These are phyloP conservation scores for Rhizopus sp. DNA, from an alignment of 371 early-diverging fungal genomes.

Conservation along the genomic window DNA sequence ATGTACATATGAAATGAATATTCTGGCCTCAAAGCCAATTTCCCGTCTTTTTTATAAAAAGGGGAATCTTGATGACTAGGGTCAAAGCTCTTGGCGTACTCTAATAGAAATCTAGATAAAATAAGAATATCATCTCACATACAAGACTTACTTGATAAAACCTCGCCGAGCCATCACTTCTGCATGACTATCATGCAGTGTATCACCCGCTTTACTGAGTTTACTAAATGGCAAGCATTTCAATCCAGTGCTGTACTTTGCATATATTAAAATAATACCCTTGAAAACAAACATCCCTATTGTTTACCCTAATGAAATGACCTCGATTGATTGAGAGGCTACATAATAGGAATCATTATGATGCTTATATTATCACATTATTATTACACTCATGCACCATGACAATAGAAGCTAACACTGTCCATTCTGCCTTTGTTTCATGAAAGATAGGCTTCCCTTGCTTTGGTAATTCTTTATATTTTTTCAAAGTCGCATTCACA, in stretches of 20 bases:
- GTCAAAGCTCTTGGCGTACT: conserved; percentile 13
- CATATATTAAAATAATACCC: conserved; percentile 15
- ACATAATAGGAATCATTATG: neutral
- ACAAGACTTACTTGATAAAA: conserved; percentile 63
- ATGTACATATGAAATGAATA: conserved; percentile 72
- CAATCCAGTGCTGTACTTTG: conserved; percentile 72
- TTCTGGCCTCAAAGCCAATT: conserved; percentile 17
- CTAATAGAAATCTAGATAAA: conserved; percentile 29
- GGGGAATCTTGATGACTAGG: neutral
- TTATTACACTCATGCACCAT: conserved; percentile 26
- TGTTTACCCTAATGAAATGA: conserved; percentile 70
- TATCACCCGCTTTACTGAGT: conserved; percentile 61
- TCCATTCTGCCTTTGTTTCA: conserved; percentile 73
- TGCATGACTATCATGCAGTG: conserved; percentile 83
- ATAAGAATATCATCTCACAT: conserved; percentile 1
- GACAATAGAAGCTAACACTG: conserved; percentile 81
- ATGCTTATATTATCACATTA: neutral
- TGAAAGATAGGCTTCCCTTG: conserved; percentile 69
- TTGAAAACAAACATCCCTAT: conserved; percentile 5
- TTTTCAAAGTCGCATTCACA: conserved; percentile 29
- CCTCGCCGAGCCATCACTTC: conserved; percentile 82
- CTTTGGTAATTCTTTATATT: conserved; percentile 58
- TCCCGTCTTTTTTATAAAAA: conserved; percentile 3
- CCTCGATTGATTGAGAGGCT: conserved; percentile 29
- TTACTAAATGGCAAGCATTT: conserved; percentile 77